A percentile compares a stretch with the other conserved stretches of the same genome.
These are phyloP conservation scores for Phytophthora sojae DNA, from an alignment of 352 stramenopile species.

Conservation along the genomic window DNA sequence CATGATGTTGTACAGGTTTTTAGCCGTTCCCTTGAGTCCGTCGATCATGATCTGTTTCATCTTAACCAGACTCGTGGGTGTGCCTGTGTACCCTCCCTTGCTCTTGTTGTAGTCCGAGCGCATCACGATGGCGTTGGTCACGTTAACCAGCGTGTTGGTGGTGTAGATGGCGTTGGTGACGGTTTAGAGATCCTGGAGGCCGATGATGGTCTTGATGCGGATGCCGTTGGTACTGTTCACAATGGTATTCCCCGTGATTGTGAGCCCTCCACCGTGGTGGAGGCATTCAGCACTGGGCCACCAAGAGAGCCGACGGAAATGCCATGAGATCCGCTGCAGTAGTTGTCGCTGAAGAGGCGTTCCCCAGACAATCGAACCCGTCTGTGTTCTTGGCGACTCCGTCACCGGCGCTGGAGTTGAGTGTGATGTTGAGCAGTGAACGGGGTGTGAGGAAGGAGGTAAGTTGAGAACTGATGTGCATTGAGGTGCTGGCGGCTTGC, in stretches of 20 bases:
- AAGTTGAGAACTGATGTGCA: not conserved
- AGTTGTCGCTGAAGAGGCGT: slow-evolving; percentile 4
- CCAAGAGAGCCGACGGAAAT: slow-evolving; percentile 16
- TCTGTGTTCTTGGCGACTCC: slow-evolving; percentile 2
- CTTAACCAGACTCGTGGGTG: not conserved
- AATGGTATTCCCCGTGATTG: slow-evolving; percentile 11
- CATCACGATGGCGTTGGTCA: slow-evolving; percentile 6
- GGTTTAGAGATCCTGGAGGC: slow-evolving; percentile 3
- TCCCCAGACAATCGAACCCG: not conserved
- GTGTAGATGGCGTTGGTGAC: slow-evolving; percentile 1
- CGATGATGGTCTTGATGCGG: slow-evolving; percentile 7
- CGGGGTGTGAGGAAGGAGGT: not conserved
- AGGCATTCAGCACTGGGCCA: not conserved
- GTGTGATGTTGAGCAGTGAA: not conserved
- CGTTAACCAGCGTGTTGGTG: not conserved
- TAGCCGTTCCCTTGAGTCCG: not conserved
- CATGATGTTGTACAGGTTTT: not conserved
- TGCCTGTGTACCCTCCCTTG: not conserved
- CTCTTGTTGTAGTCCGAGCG: slow-evolving; percentile 3
- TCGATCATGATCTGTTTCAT: not conserved
- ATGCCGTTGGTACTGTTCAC: slow-evolving; percentile 18
- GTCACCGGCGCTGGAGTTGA: not conserved
- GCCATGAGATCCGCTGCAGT: slow-evolving; percentile 15
- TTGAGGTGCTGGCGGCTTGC: not conserved
- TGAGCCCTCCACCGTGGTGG: not conserved